These are phyloP conservation scores for Kockiozyma suomiensis DNA, from an alignment of 805 yeast species.

Conservation along the genomic window DNA sequence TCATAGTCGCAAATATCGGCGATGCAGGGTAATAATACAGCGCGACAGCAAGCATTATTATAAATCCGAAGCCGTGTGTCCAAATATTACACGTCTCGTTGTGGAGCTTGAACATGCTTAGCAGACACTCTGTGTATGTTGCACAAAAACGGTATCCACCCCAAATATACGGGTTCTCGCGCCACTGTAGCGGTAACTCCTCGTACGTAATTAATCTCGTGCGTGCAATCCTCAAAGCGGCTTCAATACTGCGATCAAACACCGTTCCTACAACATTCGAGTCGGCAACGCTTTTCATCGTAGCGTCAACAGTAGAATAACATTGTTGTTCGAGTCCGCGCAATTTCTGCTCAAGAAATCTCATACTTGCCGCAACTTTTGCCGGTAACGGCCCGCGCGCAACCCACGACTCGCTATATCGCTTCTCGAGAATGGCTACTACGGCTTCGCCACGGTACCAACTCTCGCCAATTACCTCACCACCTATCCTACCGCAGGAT, in stretches of 20 bases:
- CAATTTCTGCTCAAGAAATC: slow-evolving; percentile 42
- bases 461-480: slow-evolving; percentile 41
- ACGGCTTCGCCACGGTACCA: slow-evolving; percentile 42
- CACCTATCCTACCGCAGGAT: slow-evolving; percentile 31
- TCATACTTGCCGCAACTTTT: slow-evolving; percentile 39
- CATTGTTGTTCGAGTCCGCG: slow-evolving; percentile 41
- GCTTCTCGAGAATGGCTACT: slow-evolving; percentile 38
- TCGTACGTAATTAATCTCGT: slow-evolving; percentile 67
- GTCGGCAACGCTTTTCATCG: slow-evolving; percentile 8
- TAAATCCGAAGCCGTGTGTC: slow-evolving; percentile 80
- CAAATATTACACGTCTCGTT: slow-evolving; percentile 93
- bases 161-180: slow-evolving; percentile 84
- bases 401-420: slow-evolving; percentile 29
- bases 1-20: slow-evolving; percentile 48
- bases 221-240: slow-evolving; percentile 38
- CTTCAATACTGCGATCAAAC: slow-evolving; percentile 21
- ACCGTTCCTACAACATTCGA: slow-evolving; percentile 12
- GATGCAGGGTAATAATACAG: slow-evolving; percentile 66
- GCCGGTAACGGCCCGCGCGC: slow-evolving; percentile 32
- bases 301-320: slow-evolving; percentile 26
- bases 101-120: slow-evolving; percentile 65
- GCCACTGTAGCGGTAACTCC: slow-evolving; percentile 89
- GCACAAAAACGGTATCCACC: slow-evolving; percentile 83
- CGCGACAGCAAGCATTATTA: slow-evolving; percentile 59
- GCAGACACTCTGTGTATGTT: slow-evolving; percentile 60